Evolutionary conservation across 257 asterid genomes (phyloP), one percentile per base, ranked within the genome.

Genomic region (Agastache rugosa): DNA sequence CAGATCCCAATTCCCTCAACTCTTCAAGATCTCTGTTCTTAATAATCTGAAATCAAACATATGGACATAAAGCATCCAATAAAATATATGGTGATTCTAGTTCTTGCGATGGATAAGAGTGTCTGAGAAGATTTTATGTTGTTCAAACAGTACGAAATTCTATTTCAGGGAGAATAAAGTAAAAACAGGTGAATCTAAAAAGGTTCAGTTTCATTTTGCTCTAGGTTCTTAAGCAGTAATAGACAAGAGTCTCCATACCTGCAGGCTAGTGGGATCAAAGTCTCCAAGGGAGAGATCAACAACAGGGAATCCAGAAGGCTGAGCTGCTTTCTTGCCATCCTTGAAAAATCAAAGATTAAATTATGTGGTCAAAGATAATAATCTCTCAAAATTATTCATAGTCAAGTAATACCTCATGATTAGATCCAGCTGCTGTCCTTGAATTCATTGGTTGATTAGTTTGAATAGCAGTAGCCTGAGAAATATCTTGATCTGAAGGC

Each of bases 1-100:
- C 98, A 64, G 98, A 89, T 68, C 98, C 98, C 80, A 93, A 74
- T 82, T 93, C 97, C 84, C 80, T 88, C 80, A 93, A 85, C 86
- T 93, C 97, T 85, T 93, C 98, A 72, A 93, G 97, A 84, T 93
- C 98, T 74, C 79, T 87, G 78, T 93, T 85, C 76, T 81, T 81
- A 63, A 93, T 93, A 42, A 93, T 85, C 98, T 93, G 83, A 25
- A 76, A 64, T 45, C 58, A 75, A 79, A 75, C 39, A 42, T 25
- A 72, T 42, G 37, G 20, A 50, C 60, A 45, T 31, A 55, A 55
- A 31, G 34, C 56, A 47, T 56, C 48, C 48, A 50, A 8, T 31
- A 62, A 16, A 63, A 35, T 44, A 64, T 53, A 51, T 34, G 64
- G 67, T 11, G 56, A 65, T 45, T 65, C 42, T n/a, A 35, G 63